phyloP scores from a whole-genome alignment of 805 yeast genomes.

The Tetrapisispora phaffii region DNA sequence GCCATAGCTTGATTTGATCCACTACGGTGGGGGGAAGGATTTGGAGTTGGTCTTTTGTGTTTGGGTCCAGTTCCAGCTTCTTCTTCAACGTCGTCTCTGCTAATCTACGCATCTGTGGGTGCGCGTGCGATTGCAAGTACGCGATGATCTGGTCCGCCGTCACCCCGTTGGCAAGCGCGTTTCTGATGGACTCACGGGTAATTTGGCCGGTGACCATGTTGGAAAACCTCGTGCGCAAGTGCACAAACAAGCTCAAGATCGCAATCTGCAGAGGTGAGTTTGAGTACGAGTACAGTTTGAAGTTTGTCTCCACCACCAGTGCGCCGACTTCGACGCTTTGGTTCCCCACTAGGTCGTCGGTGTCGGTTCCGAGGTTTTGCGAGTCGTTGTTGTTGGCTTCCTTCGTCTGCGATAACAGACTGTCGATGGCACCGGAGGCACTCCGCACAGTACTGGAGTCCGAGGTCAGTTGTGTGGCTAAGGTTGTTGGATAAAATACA shows the following conservation, averaged over 20 bases:
- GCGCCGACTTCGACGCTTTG: slow-evolving; percentile 43
- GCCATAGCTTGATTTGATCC: slow-evolving; percentile 95
- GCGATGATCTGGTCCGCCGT: slow-evolving; percentile 90
- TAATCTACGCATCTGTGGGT: slow-evolving; percentile 72
- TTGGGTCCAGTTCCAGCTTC: slow-evolving; percentile 48
- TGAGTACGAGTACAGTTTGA: slow-evolving; percentile 85
- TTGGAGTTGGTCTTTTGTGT: slow-evolving; percentile 43
- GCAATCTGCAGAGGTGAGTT: slow-evolving; percentile 93
- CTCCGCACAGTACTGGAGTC: slow-evolving; percentile 64
- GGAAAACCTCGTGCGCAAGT: slow-evolving; percentile 71
- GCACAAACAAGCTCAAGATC: slow-evolving; percentile 78
- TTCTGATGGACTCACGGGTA: slow-evolving; percentile 82
- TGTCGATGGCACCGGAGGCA: slow-evolving; percentile 68
- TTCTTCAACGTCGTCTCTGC: slow-evolving; percentile 64
- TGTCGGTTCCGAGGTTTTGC: slow-evolving; percentile 8
- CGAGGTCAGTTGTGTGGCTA: slow-evolving; percentile 83
- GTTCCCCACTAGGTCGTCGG: slow-evolving; percentile 24
- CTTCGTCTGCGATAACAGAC: slow-evolving; percentile 38
- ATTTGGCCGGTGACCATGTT: slow-evolving; percentile 91
- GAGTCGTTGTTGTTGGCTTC: slow-evolving; percentile 10
- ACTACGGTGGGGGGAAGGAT: slow-evolving; percentile 91
- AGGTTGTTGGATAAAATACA: slow-evolving; percentile 79
- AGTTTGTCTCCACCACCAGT: slow-evolving; percentile 85
- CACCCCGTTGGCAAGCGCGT: slow-evolving; percentile 78
- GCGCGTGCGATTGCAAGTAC: slow-evolving; percentile 85